phyloP scores from a whole-genome alignment of 2,329 filamentous ascomycete species.

The Aspergillus costaricaensis region DNA sequence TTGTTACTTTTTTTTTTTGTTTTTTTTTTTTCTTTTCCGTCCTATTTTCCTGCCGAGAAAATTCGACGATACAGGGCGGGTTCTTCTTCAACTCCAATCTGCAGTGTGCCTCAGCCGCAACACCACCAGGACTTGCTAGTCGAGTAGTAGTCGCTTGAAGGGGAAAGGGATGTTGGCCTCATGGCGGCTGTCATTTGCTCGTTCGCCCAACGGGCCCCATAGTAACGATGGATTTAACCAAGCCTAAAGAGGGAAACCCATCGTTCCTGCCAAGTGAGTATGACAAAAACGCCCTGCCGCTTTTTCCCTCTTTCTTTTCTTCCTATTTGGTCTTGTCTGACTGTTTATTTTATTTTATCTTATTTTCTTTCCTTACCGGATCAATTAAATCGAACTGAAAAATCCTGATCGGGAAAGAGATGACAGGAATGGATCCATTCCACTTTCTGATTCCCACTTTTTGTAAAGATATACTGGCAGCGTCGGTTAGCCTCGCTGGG shows the following conservation, averaged over 20 bases:
- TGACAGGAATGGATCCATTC: neutral
- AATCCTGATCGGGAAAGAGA: neutral
- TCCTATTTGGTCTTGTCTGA: neutral
- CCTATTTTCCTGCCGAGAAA: constrained; percentile 2
- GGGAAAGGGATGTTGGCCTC: constrained; percentile 8
- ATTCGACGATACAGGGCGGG: constrained; percentile 13
- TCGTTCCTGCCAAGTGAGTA: neutral
- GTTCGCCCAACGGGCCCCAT: constrained; percentile 1
- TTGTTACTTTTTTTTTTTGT: neutral
- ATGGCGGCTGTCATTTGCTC: constrained; percentile 4
- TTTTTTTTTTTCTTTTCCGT: too few species aligned
- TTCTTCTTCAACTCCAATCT: constrained; percentile 13
- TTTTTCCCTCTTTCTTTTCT: neutral
- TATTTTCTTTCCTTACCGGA: neutral
- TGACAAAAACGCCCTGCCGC: neutral
- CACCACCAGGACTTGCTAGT: neutral
- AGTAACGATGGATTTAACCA: neutral
- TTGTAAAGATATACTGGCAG: neutral
- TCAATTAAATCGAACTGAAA: neutral
- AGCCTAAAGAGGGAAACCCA: neutral
- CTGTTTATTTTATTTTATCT: neutral
- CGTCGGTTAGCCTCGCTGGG: neutral
- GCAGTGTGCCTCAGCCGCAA: constrained; percentile 24
- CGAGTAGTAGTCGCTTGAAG: neutral
- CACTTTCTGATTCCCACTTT: neutral